Percentiles rank a stretch among this genome's conserved stretches.
Conservation (phyloP, 2,329 filamentous ascomycete genomes). For the Colletotrichum sidae region DNA sequence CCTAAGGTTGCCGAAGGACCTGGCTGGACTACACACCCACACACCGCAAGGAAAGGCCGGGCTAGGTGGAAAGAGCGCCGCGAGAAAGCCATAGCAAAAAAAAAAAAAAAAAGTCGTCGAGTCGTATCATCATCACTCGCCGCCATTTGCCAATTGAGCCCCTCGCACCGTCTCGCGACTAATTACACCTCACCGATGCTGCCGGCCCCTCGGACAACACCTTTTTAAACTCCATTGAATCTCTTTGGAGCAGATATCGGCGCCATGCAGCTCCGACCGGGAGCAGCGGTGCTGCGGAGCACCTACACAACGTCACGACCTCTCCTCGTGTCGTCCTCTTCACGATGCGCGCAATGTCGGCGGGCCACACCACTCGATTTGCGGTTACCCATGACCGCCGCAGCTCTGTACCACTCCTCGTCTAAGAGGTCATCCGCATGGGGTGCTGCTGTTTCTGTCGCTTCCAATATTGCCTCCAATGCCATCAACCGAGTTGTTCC, state of each 20-base stretch:
- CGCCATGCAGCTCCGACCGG: constrained; percentile 66
- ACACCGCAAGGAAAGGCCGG: constrained; percentile 9
- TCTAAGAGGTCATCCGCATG: constrained; percentile 71
- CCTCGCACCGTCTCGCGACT: neutral
- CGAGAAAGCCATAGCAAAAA: constrained; percentile 1
- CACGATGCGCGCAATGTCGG: constrained; percentile 50
- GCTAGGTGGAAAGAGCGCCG: neutral
- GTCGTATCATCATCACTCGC: constrained; percentile 17
- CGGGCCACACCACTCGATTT: constrained; percentile 46
- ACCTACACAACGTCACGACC: constrained; percentile 42
- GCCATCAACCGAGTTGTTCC: constrained; percentile 69
- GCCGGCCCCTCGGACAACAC: constrained; percentile 3
- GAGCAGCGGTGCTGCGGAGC: constrained; percentile 62
- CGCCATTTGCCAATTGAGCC: constrained; percentile 31
- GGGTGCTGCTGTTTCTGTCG: constrained; percentile 78
- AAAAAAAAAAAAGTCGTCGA: constrained; percentile 33
- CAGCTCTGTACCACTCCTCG: constrained; percentile 56
- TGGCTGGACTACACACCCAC: no score
- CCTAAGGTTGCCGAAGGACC: constrained; percentile 15
- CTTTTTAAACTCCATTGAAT: constrained; percentile 19
- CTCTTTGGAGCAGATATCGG: constrained; percentile 39
- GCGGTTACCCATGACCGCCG: constrained; percentile 48
- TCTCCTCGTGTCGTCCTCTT: constrained; percentile 36
- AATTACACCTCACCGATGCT: constrained; percentile 16
- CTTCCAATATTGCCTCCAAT: constrained; percentile 78